phyloP scores from a whole-genome alignment of 805 yeast genomes.

The Yarrowia keelungensis region DNA sequence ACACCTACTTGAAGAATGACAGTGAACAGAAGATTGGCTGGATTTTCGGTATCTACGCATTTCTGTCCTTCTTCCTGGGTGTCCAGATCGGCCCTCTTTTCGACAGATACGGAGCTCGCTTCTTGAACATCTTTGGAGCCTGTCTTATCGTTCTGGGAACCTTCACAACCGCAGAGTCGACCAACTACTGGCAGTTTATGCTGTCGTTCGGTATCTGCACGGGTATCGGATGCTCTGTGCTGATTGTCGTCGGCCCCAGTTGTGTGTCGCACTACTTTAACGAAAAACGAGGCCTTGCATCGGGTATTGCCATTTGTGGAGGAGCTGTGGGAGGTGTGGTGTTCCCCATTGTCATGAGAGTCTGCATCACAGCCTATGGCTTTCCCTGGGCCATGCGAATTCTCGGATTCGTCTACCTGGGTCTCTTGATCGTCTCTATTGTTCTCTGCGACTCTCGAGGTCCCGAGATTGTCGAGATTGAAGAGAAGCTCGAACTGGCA shows the following conservation, averaged over 20 bases:
- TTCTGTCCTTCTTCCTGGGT: slow-evolving; percentile 55
- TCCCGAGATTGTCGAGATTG: slow-evolving; percentile 39
- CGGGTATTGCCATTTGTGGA: slow-evolving; percentile 69
- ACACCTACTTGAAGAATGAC: slow-evolving; percentile 57
- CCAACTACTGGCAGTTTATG: slow-evolving; percentile 63
- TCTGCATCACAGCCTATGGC: slow-evolving; percentile 58
- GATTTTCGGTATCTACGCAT: slow-evolving; percentile 61
- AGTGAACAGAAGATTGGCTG: slow-evolving; percentile 65
- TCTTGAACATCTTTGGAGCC: slow-evolving; percentile 56
- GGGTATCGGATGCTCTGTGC: slow-evolving; percentile 56
- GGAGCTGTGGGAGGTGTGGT: slow-evolving; percentile 72
- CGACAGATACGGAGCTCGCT: slow-evolving; percentile 63
- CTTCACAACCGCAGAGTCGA: slow-evolving; percentile 60
- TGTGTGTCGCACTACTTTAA: slow-evolving; percentile 69
- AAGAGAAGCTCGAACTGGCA: slow-evolving; percentile 3
- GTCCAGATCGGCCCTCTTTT: slow-evolving; percentile 60
- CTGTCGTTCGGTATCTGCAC: slow-evolving; percentile 61
- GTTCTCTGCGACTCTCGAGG: slow-evolving; percentile 50
- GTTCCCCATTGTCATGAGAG: slow-evolving; percentile 61
- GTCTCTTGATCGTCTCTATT: slow-evolving; percentile 49
- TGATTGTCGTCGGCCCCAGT: slow-evolving; percentile 59
- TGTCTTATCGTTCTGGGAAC: slow-evolving; percentile 57
- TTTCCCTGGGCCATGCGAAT: slow-evolving; percentile 67
- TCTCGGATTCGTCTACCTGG: slow-evolving; percentile 52
- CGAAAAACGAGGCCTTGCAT: slow-evolving; percentile 62